Evolutionary conservation across 805 yeast genomes (phyloP), one percentile per base, ranked within the genome.

Genomic region (Schwanniomyces yamadae): DNA sequence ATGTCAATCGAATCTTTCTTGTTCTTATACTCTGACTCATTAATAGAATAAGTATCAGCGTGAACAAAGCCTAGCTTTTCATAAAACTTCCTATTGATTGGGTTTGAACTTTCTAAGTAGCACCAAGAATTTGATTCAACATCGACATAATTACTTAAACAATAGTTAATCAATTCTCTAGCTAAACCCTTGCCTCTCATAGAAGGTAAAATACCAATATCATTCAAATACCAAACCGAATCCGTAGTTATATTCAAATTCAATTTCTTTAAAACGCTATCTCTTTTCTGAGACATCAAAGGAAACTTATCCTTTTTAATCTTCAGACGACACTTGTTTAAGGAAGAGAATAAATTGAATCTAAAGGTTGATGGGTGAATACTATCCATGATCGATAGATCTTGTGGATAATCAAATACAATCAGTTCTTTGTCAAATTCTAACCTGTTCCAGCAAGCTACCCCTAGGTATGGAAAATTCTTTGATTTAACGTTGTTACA

Each of bases 121-220:
- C 57, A 52, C 55, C 59, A 63, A 12, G 53, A 36, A 18, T 40
- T 44, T 12, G 50, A 48, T 6, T 40, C 40, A 32, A 52, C 52
- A 31, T 59, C 64, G 41, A 73, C 61, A 50, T 59, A 75, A 41
- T 71, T 63, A 27, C 72, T 70, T 36, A 75, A 62, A 34, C 73
- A 76, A 51, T 64, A 67, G 42, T 76, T 73, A 33, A 78, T 59
- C 41, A 78, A 59, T 40, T 66, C 58, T 50, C 76, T 65, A 23
- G 80, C 80, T 45, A 75, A 64, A 15, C 82, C 82, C 48, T 73
- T 74, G 35, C 84, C 83, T 50, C 79, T 63, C 59, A 78, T 78
- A 26, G 67, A 54, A 6, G 81, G 80, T 28, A 74, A 60, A 16
- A 79, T 76, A 27, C 82, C 82, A 35, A 78, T 63, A 51, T 78